Evolutionary conservation across 805 yeast genomes (phyloP).

Genomic region (Nakazawaea wickerhamii): DNA sequence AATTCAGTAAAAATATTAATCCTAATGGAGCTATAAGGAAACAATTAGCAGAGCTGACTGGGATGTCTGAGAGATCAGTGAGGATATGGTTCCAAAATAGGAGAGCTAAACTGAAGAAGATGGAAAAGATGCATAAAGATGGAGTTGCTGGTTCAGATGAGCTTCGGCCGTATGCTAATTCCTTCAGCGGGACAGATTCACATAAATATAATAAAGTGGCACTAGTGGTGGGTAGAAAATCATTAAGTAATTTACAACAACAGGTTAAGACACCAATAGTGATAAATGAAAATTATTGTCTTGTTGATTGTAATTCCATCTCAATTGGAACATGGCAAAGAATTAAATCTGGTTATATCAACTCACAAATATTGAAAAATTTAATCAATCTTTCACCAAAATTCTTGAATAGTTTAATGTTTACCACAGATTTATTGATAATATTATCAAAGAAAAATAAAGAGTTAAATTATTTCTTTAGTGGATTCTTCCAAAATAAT

Average conservation of each 20-base stretch:
- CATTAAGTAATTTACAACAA: conserved; percentile 18
- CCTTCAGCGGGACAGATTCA: conserved; percentile 15
- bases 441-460: conserved; percentile 62
- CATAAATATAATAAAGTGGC: conserved; percentile 18
- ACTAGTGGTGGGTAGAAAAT: conserved; percentile 12
- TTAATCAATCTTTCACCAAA: conserved; percentile 64
- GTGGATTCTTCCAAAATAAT: conserved; percentile 62
- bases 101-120: conserved; percentile 70
- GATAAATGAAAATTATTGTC: conserved; percentile 60
- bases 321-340: conserved; percentile 82
- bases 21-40: conserved; percentile 72
- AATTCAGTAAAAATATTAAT: conserved; percentile 66
- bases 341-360: conserved; percentile 56
- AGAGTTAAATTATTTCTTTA: conserved; percentile 74
- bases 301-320: conserved; percentile 61
- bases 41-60: conserved; percentile 63
- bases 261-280: conserved; percentile 38
- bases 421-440: conserved; percentile 65
- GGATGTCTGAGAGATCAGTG: conserved; percentile 83
- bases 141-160: conserved; percentile 17
- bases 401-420: conserved; percentile 58
- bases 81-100: conserved; percentile 92
- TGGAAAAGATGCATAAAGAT: conserved; percentile 40
- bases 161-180: conserved; percentile 14
- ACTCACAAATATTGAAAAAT: conserved; percentile 33